Percentiles rank a stretch among this genome's conserved stretches.
Conservation (phyloP, 352 stramenopile genomes). For the Phytophthora syringae region DNA sequence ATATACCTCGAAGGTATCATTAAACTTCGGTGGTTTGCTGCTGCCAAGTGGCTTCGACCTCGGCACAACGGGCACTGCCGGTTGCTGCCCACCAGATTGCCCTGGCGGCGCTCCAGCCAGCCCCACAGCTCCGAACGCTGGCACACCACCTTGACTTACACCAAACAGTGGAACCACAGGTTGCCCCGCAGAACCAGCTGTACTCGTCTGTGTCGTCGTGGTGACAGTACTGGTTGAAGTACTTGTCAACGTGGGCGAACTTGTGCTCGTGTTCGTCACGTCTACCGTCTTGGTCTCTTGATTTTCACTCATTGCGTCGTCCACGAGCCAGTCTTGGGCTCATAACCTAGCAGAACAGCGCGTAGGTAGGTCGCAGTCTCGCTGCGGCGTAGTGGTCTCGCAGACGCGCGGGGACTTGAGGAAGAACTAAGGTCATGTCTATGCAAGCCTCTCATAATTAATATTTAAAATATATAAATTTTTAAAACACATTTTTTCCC, state of each 20-base stretch:
- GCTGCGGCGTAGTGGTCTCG: background rate
- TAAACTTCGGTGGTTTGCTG: slow-evolving; percentile 7
- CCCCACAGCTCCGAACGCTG: background rate
- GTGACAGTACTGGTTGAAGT: no score
- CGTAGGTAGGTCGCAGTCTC: background rate
- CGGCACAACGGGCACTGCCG: background rate
- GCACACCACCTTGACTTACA: background rate
- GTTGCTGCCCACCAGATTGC: background rate
- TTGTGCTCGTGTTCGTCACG: background rate
- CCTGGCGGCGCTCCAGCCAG: background rate
- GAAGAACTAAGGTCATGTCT: no score
- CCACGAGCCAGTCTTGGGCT: slow-evolving; percentile 6
- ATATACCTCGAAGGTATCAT: slow-evolving; percentile 11
- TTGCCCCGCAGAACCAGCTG: no score
- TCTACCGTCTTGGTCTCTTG: background rate
- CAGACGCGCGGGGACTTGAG: background rate
- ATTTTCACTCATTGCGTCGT: background rate
- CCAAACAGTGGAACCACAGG: no score
- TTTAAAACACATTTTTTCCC: no score
- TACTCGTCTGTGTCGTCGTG: no score
- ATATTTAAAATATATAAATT: no score
- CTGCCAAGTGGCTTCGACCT: slow-evolving; percentile 1
- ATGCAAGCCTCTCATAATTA: no score
- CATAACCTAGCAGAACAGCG: background rate
- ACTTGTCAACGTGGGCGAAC: background rate